These are phyloP conservation scores for Gamsiella multidivaricata DNA, from an alignment of 192 early-diverging fungal genomes.

Conservation along the genomic window DNA sequence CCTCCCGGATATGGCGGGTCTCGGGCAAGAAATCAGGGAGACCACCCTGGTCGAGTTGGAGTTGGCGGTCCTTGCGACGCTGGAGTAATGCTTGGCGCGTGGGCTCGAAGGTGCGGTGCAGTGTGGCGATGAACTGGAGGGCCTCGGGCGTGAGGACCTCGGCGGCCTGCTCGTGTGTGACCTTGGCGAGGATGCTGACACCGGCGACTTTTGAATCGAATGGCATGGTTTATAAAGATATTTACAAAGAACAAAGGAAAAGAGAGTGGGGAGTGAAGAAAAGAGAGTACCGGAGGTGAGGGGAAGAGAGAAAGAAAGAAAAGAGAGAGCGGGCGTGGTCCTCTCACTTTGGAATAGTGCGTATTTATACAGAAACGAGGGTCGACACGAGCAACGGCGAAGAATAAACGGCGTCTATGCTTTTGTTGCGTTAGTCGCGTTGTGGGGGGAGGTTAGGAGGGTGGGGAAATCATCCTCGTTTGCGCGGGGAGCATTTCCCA, in stretches of 20 bases:
- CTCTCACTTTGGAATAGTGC: no score
- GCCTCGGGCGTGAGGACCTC: conserved; percentile 87
- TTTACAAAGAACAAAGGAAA: neutral
- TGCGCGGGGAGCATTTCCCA: no score
- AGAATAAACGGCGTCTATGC: no score
- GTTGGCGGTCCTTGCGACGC: conserved; percentile 81
- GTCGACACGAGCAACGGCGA: no score
- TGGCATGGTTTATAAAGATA: neutral
- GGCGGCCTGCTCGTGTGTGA: conserved; percentile 64
- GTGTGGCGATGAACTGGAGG: conserved; percentile 87
- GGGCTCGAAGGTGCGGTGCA: conserved; percentile 90
- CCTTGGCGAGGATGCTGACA: conserved; percentile 75
- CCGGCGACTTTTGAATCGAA: conserved; percentile 65
- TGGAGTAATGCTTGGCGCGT: conserved; percentile 87
- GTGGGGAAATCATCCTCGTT: no score
- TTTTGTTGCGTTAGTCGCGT: no score
- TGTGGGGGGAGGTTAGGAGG: no score
- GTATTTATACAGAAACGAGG: no score
- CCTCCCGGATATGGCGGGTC: conserved; percentile 90
- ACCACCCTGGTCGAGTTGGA: conserved; percentile 80
- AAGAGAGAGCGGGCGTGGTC: neutral
- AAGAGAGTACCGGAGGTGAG: neutral
- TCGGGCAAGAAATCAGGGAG: conserved; percentile 93
- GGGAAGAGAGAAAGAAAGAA: neutral
- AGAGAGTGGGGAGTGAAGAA: neutral